Percentiles rank a stretch among this genome's conserved stretches.
Conservation (phyloP, 352 stramenopile genomes). For the Pythium guiyangense region DNA sequence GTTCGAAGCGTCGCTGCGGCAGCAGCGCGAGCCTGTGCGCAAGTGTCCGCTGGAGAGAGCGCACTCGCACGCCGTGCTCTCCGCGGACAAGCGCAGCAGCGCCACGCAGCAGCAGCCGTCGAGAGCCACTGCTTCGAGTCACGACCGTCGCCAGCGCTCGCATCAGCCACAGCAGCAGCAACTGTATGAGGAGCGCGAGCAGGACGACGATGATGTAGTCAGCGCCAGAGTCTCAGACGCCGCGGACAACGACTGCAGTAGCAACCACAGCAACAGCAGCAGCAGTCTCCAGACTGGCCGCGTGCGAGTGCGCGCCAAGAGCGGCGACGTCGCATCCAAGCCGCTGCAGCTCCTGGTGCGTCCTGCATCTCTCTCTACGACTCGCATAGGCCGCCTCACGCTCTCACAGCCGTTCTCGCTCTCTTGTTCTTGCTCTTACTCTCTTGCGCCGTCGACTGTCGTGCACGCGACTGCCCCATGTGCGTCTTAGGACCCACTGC, state of each 20-base stretch:
- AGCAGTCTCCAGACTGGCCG: neutral
- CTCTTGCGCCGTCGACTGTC: neutral
- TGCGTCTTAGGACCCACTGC: neutral
- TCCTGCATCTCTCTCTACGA: neutral
- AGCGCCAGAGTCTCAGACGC: too few species aligned
- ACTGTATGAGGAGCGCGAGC: too few species aligned
- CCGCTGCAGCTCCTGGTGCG: conserved; percentile 3
- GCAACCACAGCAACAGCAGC: neutral
- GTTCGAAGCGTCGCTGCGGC: conserved; percentile 10
- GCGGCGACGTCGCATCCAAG: conserved; percentile 4
- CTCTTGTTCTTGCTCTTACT: neutral
- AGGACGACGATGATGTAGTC: too few species aligned
- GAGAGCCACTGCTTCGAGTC: neutral
- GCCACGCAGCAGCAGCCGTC: neutral
- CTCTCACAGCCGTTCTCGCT: neutral
- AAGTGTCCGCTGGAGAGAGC: neutral
- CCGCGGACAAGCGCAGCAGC: neutral
- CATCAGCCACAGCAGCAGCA: too few species aligned
- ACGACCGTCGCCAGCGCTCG: neutral
- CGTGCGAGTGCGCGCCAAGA: conserved; percentile 8
- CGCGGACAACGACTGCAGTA: neutral
- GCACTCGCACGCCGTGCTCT: conserved; percentile 5
- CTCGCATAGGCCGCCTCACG: neutral
- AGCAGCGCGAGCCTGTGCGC: neutral
- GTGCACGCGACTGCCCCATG: neutral